These are phyloP conservation scores for Microthlaspi erraticum DNA, from an alignment of 345 rosid genomes.

Conservation along the genomic window DNA sequence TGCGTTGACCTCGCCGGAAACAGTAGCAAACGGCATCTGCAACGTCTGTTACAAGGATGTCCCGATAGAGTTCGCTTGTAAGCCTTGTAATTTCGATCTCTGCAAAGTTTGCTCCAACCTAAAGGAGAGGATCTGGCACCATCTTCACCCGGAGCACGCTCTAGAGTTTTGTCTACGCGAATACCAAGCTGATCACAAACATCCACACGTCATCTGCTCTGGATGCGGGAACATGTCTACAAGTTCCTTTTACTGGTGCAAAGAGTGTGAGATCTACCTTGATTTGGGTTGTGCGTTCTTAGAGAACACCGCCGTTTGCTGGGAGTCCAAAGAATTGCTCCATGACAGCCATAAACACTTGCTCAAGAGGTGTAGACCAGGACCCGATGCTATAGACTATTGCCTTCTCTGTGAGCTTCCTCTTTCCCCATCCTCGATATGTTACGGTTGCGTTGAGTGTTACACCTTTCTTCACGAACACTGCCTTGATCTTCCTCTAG, in stretches of 20 bases:
- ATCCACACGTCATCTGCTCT: too few relatives aligned
- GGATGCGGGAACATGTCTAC: too few relatives aligned
- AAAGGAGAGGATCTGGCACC: too few relatives aligned
- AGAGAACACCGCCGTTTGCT: not conserved
- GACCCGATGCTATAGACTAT: not conserved
- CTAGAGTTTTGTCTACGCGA: too few relatives aligned
- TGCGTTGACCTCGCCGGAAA: too few relatives aligned
- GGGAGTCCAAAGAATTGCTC: not conserved
- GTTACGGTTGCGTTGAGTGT: conserved; percentile 31
- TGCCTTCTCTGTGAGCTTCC: conserved; percentile 7
- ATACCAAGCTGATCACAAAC: too few relatives aligned
- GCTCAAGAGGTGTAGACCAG: conserved; percentile 12
- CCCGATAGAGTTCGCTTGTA: too few relatives aligned
- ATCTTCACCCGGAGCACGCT: too few relatives aligned
- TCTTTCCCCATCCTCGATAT: not conserved
- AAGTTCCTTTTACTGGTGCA: conserved; percentile 7
- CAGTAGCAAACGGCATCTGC: too few relatives aligned
- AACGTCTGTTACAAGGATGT: too few relatives aligned
- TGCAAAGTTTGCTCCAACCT: too few relatives aligned
- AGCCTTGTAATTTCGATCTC: too few relatives aligned
- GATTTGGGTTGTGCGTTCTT: conserved; percentile 19
- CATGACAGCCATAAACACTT: not conserved
- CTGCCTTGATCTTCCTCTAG: conserved; percentile 7
- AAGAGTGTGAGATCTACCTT: conserved; percentile 18
- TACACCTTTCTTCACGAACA: conserved; percentile 10